Conservation (phyloP, 2,329 filamentous ascomycete genomes). For the Scedosporium boydii region DNA sequence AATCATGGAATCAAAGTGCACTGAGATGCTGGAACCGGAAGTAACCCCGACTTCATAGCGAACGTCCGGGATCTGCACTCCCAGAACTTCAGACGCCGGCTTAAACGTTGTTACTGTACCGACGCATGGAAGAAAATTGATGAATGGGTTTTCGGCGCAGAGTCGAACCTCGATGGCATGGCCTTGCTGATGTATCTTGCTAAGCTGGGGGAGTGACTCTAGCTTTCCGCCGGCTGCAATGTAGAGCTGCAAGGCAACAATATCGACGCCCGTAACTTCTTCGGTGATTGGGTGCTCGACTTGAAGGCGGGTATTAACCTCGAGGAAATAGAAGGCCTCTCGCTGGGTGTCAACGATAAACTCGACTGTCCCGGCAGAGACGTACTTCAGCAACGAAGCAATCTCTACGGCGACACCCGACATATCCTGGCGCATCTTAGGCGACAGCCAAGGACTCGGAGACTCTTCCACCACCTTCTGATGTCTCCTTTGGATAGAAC, state of each 20-base stretch:
- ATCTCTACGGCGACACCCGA: constrained; percentile 20
- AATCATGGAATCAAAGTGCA: constrained; percentile 34
- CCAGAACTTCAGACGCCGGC: background rate
- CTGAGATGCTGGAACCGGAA: constrained; percentile 26
- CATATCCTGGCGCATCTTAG: constrained; percentile 20
- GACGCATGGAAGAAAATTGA: constrained; percentile 8
- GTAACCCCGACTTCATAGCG: constrained; percentile 27
- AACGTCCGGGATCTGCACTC: constrained; percentile 14
- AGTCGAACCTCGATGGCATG: constrained; percentile 30
- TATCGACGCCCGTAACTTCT: constrained; percentile 24
- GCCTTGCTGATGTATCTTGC: constrained; percentile 15
- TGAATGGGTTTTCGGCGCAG: constrained; percentile 27
- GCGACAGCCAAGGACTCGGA: constrained; percentile 16
- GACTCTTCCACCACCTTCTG: constrained; percentile 42
- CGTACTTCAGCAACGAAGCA: constrained; percentile 21
- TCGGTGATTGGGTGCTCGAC: constrained; percentile 37
- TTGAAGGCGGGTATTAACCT: constrained; percentile 33
- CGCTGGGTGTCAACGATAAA: constrained; percentile 24
- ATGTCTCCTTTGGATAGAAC: constrained; percentile 39
- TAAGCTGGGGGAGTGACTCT: constrained; percentile 1
- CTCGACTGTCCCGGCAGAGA: constrained; percentile 29
- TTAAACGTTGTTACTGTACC: constrained; percentile 23
- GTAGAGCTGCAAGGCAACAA: constrained; percentile 18
- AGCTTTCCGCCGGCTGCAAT: constrained; percentile 6
- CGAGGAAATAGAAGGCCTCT: constrained; percentile 30